phyloP scores from a whole-genome alignment of 2,329 filamentous ascomycete species.

The Aspergillus intermedius region DNA sequence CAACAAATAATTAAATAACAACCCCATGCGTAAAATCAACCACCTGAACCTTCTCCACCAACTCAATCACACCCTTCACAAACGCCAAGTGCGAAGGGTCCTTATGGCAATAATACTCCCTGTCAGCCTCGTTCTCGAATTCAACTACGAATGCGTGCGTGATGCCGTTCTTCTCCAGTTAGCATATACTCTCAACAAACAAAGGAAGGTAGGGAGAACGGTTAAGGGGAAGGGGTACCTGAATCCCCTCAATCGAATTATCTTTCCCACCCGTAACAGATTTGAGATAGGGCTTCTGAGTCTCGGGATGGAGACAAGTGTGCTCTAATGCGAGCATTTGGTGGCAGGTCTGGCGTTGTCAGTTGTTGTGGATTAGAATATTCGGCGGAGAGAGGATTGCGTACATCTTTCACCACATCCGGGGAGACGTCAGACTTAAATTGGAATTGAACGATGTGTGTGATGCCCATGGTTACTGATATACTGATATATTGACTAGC shows the following conservation, averaged over 20 bases:
- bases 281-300: constrained; percentile 55
- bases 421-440: constrained; percentile 51
- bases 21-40: constrained; percentile 28
- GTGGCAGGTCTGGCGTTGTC: constrained; percentile 43
- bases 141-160: constrained; percentile 65
- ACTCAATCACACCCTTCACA: constrained; percentile 35
- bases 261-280: constrained; percentile 54
- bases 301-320: constrained; percentile 54
- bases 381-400: constrained; percentile 20
- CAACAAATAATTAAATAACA: neutral
- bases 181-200: neutral
- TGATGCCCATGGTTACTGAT: constrained; percentile 49
- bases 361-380: neutral
- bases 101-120: constrained; percentile 60
- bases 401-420: constrained; percentile 52
- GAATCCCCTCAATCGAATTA: constrained; percentile 55
- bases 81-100: constrained; percentile 61
- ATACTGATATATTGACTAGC: neutral
- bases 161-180: constrained; percentile 47
- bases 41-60: constrained; percentile 30
- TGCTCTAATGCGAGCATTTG: constrained; percentile 53
- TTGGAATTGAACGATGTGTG: constrained; percentile 63
- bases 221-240: constrained; percentile 39
- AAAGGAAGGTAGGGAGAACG: neutral
- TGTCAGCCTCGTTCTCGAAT: constrained; percentile 57